Evolutionary conservation across 2,329 filamentous ascomycete genomes (phyloP), one percentile per base, ranked within the genome.

Genomic region (Lecanicillium sp.): DNA sequence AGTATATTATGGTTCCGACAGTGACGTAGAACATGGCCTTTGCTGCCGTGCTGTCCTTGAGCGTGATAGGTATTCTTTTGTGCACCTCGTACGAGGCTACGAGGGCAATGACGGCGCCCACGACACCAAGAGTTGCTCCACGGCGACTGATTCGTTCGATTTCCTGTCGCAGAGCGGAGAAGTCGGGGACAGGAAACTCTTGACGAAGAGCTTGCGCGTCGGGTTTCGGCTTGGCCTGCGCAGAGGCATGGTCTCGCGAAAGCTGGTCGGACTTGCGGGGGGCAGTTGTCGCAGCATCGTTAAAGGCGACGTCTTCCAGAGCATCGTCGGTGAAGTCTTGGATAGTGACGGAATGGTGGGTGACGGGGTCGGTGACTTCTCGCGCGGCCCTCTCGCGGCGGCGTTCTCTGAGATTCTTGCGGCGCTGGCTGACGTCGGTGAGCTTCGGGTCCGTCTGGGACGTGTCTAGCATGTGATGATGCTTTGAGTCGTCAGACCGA

Each of bases 301-400:
- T 56, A 14, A 43, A 37, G 9, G 54, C 51, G 14, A 58, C 45
- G 7, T 56, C 48, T 13, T 63, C 51, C 11, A 85, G 62, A 37
- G 82, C 77, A 29, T 75, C 71, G 19, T 71, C 66, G 1, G 80
- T 84, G 49, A 79, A 79, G 51, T 85, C 82, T 51, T 83, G 78
- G 27, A 85, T 80, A 27, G 61, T 65, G 34, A 85, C 70, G 2
- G 80, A 80, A 3, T 85, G 64, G 57, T 85, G 82, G 2, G 82
- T 86, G 29, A 85, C 70, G 0, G 81, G 81, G 50, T 86, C 82
- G 2, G 80, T 85, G 33, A 85, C 81, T 52, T 82, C 69, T 43
- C 70, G 63, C n/a, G 69, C 66, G n/a, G 62, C 67, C 31, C 63
- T 62, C 35, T 68, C 63, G 33, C 58, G 55, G 35, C 62, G 63